A percentile compares a stretch with the other conserved stretches of the same genome.
phyloP scores from a whole-genome alignment of 2,329 filamentous ascomycete species.

The Hypoxylon sp. region DNA sequence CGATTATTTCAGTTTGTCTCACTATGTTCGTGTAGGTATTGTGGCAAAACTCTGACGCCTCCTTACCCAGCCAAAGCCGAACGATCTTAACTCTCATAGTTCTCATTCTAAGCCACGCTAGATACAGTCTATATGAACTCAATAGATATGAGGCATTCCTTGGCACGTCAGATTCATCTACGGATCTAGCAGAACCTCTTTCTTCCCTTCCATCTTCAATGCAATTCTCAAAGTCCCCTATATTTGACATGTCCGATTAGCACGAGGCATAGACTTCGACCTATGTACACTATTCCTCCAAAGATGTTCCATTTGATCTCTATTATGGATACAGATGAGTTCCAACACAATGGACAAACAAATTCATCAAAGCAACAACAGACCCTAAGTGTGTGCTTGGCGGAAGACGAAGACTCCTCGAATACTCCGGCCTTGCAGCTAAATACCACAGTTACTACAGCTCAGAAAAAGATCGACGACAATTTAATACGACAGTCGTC shows the following conservation, averaged over 20 bases:
- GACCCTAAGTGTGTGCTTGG: background rate
- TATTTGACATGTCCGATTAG: background rate
- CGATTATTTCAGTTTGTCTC: background rate
- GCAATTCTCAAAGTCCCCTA: background rate
- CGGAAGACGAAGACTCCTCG: background rate
- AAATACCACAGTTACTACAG: background rate
- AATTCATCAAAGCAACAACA: background rate
- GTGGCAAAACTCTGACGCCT: slow-evolving; percentile 2
- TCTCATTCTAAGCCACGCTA: slow-evolving; percentile 1
- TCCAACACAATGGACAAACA: background rate
- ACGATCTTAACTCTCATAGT: background rate
- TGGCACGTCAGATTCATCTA: background rate
- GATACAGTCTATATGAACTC: slow-evolving; percentile 11
- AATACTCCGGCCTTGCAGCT: background rate
- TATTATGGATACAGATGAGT: background rate
- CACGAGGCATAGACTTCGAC: background rate
- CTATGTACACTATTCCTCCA: background rate
- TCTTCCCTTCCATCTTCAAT: background rate
- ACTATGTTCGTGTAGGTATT: background rate
- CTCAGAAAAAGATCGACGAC: background rate
- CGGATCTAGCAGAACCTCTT: background rate
- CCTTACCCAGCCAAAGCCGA: background rate
- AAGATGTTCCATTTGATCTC: background rate
- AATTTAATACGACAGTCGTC: background rate
- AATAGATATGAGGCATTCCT: background rate